phyloP scores from a whole-genome alignment of 495 filamentous ascomycete genomes.

The Aspergillus haitiensis region DNA sequence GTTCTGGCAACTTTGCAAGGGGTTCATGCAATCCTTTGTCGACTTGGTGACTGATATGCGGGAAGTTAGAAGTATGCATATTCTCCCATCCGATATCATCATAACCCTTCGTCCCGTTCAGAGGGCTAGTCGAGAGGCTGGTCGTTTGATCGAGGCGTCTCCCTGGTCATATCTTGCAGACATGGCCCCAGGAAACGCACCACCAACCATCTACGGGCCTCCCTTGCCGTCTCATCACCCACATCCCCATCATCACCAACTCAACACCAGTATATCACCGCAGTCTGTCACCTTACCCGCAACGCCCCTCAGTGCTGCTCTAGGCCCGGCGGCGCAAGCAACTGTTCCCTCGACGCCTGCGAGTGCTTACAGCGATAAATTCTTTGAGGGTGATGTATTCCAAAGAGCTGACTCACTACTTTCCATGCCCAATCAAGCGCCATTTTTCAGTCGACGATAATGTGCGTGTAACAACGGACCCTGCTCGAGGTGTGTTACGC shows the following conservation, averaged over 20 bases:
- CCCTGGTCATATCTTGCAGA: conserved; percentile 66
- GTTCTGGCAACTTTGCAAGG: conserved; percentile 81
- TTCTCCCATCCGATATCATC: conserved; percentile 67
- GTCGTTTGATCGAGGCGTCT: conserved; percentile 68
- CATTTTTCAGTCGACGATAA: conserved; percentile 43
- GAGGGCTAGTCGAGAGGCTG: conserved; percentile 71
- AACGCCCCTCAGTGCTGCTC: conserved; percentile 78
- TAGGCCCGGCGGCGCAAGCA: conserved; percentile 85
- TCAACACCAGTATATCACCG: conserved; percentile 37
- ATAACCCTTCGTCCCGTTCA: conserved; percentile 74
- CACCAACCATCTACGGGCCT: conserved; percentile 41
- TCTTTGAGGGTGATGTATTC: conserved; percentile 70
- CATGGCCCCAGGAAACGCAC: conserved; percentile 33
- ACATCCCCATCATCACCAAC: conserved; percentile 36
- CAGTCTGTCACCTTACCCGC: conserved; percentile 53
- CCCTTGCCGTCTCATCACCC: conserved; percentile 41
- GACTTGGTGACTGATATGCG: conserved; percentile 71
- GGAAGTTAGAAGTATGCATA: conserved; percentile 61
- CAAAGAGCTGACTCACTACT: conserved; percentile 71
- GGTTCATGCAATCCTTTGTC: conserved; percentile 74
- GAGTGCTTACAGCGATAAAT: conserved; percentile 62
- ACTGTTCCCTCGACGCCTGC: conserved; percentile 81
- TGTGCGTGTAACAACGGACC: background rate
- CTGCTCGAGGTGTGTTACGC: background rate
- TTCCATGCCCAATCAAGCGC: conserved; percentile 53